Percentiles rank a stretch among this genome's conserved stretches.
Evolutionary conservation across 768 basidiomycete genomes (phyloP).

Genomic region (Naganishia friedmannii): DNA sequence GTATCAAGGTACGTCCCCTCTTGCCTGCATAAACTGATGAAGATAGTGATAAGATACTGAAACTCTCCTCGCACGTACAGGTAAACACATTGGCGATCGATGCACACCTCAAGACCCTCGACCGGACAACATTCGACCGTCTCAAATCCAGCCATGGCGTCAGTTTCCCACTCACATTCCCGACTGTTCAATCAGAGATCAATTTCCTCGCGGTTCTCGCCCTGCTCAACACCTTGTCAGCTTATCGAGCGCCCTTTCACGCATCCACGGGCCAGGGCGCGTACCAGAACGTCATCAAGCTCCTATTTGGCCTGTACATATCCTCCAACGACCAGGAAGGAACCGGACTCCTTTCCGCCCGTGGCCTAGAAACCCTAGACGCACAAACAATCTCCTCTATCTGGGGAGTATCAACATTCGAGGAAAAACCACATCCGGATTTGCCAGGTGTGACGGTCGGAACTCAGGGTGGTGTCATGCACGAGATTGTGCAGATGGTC

Average conservation of each 20-base stretch:
- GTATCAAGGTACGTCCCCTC: conserved; percentile 10
- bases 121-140: conserved; percentile 8
- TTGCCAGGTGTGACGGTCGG: conserved; percentile 71
- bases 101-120: conserved; percentile 4
- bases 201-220: conserved; percentile 76
- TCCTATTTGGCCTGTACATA: conserved; percentile 71
- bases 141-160: conserved; percentile 60
- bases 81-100: conserved; percentile 8
- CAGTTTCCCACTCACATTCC: conserved; percentile 73
- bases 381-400: conserved; percentile 67
- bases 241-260: conserved; percentile 73
- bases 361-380: conserved; percentile 62
- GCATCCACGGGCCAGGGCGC: conserved; percentile 71
- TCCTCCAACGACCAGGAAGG: conserved; percentile 57
- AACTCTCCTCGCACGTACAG: conserved; percentile 6
- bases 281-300: conserved; percentile 75
- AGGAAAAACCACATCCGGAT: conserved; percentile 67
- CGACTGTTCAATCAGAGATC: conserved; percentile 69
- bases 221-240: conserved; percentile 78
- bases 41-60: no score
- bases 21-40: no score
- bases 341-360: conserved; percentile 63
- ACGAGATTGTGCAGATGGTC: conserved; percentile 70
- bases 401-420: conserved; percentile 67
- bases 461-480: conserved; percentile 69